Conservation (phyloP, 352 stramenopile species). For the Phytopythium chamaehyphon region DNA sequence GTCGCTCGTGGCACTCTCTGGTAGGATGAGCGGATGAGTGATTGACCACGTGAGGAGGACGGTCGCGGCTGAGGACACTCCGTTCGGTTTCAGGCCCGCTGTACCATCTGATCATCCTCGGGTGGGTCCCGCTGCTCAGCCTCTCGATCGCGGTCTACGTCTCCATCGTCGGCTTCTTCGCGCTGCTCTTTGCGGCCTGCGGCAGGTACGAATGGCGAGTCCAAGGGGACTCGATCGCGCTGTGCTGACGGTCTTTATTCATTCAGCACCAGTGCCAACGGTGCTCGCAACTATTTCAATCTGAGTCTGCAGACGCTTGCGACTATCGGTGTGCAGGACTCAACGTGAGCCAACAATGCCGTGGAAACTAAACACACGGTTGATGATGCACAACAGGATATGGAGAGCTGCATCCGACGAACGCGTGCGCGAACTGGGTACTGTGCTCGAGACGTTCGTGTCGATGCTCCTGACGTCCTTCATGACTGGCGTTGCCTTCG, state of each 20-base stretch:
- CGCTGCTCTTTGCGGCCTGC: slow-evolving; percentile 37
- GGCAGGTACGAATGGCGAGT: slow-evolving; percentile 21
- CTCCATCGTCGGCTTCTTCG: slow-evolving; percentile 38
- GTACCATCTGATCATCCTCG: slow-evolving; percentile 47
- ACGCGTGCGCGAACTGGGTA: slow-evolving; percentile 48
- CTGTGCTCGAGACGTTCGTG: slow-evolving; percentile 43
- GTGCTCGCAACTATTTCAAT: slow-evolving; percentile 49
- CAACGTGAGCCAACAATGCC: neutral
- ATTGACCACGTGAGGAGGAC: too few species aligned
- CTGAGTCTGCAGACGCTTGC: slow-evolving; percentile 56
- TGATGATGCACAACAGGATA: slow-evolving; percentile 24
- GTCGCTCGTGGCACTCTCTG: slow-evolving; percentile 27
- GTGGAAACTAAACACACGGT: neutral
- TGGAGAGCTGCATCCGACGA: slow-evolving; percentile 35
- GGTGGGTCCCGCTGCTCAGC: slow-evolving; percentile 37
- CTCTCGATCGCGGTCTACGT: slow-evolving; percentile 52
- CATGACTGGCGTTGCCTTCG: slow-evolving; percentile 58
- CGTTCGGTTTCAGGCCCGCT: slow-evolving; percentile 17
- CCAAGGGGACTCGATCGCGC: neutral
- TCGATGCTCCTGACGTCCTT: slow-evolving; percentile 57
- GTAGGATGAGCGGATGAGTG: slow-evolving; percentile 12
- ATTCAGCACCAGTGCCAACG: slow-evolving; percentile 5
- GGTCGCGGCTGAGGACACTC: neutral
- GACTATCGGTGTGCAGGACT: slow-evolving; percentile 30
- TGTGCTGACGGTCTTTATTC: neutral